Base-by-base conservation (phyloP, 2,329 filamentous ascomycete genomes). In the Scortechinia acanthostroma region DNA sequence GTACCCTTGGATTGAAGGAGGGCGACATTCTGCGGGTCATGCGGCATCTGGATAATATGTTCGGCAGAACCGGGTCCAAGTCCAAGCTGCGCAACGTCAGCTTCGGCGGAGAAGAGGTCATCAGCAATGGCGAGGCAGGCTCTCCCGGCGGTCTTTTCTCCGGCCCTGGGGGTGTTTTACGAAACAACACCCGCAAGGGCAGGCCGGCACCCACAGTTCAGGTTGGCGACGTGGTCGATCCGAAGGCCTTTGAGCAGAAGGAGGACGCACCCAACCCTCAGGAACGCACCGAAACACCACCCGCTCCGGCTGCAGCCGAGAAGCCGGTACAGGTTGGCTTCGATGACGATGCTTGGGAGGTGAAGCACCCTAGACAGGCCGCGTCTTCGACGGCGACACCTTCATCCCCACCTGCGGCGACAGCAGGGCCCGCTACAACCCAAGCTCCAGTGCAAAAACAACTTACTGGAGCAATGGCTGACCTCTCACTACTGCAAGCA, bases 21-120 rank as follows among this genome's bases (percentile, higher is more conserved):
- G 93, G 93, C 21, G 93, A 98, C 61, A 95, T 96, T 48, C 80
- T 98, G 56, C 91, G 95, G 50, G 88, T 98, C 4, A 96, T 93
- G 81, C 91, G 91, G 51, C 79, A 77, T 54, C 65, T 98, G 46
- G 91, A 98, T 61, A 77, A 73, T 58, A 93, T 88, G 59, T 95
- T 79, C 58, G 77, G 75, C 43, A 83, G 91, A 28, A 77, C 72
- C 42, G 74, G 74, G 52, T 75, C 73, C 46, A 80, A 78, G 53
- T 40, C 35, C 17, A 40, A 40, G 35, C 10, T 19, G 6, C 6
- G 35, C 10, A 40, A 40, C 17, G 35, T 40, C 10, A 40, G 35
- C 35, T 40, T 40, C 17, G 35, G 35, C 17, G 69, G 71, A 47
- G 76, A 70, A 22, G 69, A 71, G 33, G 71, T 66, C 5, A 77